These are phyloP conservation scores for Blastobotrys indianensis DNA, from an alignment of 1,139 yeast species.

Conservation along the genomic window DNA sequence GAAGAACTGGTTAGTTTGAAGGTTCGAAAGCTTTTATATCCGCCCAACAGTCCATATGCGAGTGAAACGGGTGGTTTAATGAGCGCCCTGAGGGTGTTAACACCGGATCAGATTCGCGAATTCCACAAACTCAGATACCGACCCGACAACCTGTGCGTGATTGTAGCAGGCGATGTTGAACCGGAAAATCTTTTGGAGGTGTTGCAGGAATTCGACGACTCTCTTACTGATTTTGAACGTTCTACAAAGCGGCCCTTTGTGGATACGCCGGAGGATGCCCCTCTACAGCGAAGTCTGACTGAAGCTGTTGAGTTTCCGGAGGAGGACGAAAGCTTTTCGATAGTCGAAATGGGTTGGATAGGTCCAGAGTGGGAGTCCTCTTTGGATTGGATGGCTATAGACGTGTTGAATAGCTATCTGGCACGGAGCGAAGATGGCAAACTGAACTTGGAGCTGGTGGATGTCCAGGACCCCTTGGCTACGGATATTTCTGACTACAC, in stretches of 20 bases:
- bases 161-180: constrained; percentile 79
- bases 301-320: constrained; percentile 77
- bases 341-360: constrained; percentile 68
- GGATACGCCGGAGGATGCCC: constrained; percentile 52
- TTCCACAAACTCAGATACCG: constrained; percentile 72
- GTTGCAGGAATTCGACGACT: constrained; percentile 59
- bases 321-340: constrained; percentile 80
- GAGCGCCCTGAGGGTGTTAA: constrained; percentile 64
- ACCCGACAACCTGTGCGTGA: constrained; percentile 77
- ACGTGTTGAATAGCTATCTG: constrained; percentile 67
- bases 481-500: constrained; percentile 64
- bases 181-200: constrained; percentile 59
- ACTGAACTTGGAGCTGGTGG: constrained; percentile 69
- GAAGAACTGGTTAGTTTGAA: constrained; percentile 63
- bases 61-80: constrained; percentile 94
- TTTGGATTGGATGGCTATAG: constrained; percentile 58
- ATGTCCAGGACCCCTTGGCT: constrained; percentile 76
- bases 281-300: constrained; percentile 35
- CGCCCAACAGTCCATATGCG: constrained; percentile 66
- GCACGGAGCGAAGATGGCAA: constrained; percentile 54
- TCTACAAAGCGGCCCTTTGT: constrained; percentile 65
- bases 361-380: constrained; percentile 63
- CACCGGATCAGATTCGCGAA: constrained; percentile 64
- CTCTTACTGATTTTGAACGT: constrained; percentile 41
- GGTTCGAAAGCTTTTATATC: constrained; percentile 57